Conservation (phyloP, 1,139 yeast genomes). For the Candida labiduridarum region DNA sequence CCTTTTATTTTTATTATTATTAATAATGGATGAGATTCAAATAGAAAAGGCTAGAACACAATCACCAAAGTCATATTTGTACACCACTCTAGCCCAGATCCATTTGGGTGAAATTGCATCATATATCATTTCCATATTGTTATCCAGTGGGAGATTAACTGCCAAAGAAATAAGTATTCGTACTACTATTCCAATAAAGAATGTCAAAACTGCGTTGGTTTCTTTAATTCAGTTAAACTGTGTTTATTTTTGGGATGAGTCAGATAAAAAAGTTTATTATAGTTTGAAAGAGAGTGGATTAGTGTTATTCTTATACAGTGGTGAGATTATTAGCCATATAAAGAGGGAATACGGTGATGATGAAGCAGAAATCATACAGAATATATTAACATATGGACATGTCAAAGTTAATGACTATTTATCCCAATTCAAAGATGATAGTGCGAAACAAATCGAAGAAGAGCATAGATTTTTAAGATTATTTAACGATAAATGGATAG, state of each 20-base stretch:
- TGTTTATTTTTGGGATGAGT: constrained; percentile 54
- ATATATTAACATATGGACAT: constrained; percentile 65
- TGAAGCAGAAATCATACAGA: constrained; percentile 73
- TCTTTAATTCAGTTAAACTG: constrained; percentile 69
- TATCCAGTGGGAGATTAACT: constrained; percentile 61
- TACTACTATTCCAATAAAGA: constrained; percentile 42
- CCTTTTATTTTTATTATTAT: not conserved
- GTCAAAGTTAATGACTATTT: constrained; percentile 64
- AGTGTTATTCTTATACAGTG: constrained; percentile 68
- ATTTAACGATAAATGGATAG: constrained; percentile 60
- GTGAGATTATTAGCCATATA: constrained; percentile 67
- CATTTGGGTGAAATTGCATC: constrained; percentile 71
- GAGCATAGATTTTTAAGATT: constrained; percentile 46
- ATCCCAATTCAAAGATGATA: constrained; percentile 33
- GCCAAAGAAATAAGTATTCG: constrained; percentile 48
- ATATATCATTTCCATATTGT: constrained; percentile 51
- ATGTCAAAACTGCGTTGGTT: constrained; percentile 60
- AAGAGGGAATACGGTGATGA: constrained; percentile 43
- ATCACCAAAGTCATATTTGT: constrained; percentile 64
- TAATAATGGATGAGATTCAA: constrained; percentile 17
- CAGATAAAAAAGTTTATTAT: constrained; percentile 50
- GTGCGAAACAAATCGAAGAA: constrained; percentile 20
- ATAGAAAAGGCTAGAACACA: constrained; percentile 40
- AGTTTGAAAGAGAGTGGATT: constrained; percentile 67
- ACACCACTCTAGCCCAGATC: constrained; percentile 52